Evolutionary conservation across 805 yeast species (phyloP), one percentile per base, ranked within the genome.

Genomic region (Ogataea corticis): DNA sequence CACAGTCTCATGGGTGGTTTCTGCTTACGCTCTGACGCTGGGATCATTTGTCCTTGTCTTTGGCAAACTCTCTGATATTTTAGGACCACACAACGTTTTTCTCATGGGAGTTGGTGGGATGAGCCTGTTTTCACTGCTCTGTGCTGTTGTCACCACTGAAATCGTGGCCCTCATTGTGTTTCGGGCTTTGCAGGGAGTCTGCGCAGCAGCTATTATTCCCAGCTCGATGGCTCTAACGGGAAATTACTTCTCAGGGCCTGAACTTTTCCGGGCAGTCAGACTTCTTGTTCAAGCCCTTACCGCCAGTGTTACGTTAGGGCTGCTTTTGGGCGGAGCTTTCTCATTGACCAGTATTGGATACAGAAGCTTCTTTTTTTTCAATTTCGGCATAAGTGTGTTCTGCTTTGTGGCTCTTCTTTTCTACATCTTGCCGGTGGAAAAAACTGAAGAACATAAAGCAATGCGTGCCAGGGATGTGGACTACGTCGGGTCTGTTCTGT

Each of bases 301-400:
- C 38, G 64, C 23, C 46, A 35, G 66, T 28, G 57, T 69, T 13
- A 75, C 75, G 7, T 17, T 71, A 7, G 79, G 77, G 3, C 49
- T 61, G 2, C 45, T 73, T 10, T 32, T 73, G 3, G 78, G 79
- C 18, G 79, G 79, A 37, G 77, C 74, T 0, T 75, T 74, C 39
- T 55, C 69, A 1, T 43, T 48, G 19, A 58, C 72, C 1, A 31
- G 44, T 5, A 55, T 70, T 37, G 77, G 76, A 1, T 73, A 72
- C 50, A 63, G 65, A 43, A 70, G 70, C 1, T 52, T 67, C 10
- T 69, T 67, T 47, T 73, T 62, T 44, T 61, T 71, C 28, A 57
- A 65, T 1, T 70, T 70, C 58, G 74, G 68, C 5, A 11, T 50
- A 15, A 30, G 51, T 1, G 45, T 54, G 2, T 32, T 60, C 3